Evolutionary conservation across 208 protist species (phyloP).

Genomic region (Vickermania spadyakhi): DNA sequence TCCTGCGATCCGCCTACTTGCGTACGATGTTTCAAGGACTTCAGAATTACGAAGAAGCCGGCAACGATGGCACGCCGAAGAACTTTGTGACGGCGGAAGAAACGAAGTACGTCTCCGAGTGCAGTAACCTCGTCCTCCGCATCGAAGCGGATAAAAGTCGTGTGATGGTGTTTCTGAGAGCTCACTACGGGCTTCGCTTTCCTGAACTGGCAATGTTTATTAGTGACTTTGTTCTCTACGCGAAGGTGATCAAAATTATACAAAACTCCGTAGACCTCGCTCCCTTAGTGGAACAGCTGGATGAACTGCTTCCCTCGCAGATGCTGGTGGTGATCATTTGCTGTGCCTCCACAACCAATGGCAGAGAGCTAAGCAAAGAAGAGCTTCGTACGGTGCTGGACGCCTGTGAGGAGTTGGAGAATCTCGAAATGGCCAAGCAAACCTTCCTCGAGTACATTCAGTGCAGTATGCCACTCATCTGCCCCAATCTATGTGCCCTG

Average conservation of each 20-base stretch:
- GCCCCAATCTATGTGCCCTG: conserved; percentile 87
- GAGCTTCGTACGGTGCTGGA: conserved; percentile 60
- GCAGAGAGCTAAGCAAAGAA: conserved; percentile 41
- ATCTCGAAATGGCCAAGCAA: conserved; percentile 87
- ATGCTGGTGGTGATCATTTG: conserved; percentile 77
- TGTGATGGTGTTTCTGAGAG: conserved; percentile 77
- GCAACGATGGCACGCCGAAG: conserved; percentile 21
- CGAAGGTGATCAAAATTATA: conserved; percentile 73
- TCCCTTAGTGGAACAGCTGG: conserved; percentile 48
- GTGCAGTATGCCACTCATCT: conserved; percentile 85
- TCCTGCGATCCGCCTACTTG: conserved; percentile 71
- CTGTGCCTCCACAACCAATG: conserved; percentile 80
- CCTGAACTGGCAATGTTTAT: conserved; percentile 87
- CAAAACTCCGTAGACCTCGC: conserved; percentile 78
- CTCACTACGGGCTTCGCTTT: conserved; percentile 83
- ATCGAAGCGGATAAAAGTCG: conserved; percentile 87
- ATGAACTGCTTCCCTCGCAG: conserved; percentile 79
- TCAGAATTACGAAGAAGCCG: conserved; percentile 60
- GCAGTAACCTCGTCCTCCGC: conserved; percentile 68
- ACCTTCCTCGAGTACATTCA: conserved; percentile 90
- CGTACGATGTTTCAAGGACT: conserved; percentile 62
- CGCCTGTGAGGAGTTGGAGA: conserved; percentile 85
- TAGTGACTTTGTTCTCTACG: conserved; percentile 77
- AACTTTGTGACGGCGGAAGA: conserved; percentile 80
- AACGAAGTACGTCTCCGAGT: conserved; percentile 88